Evolutionary conservation across 768 basidiomycete species (phyloP), one percentile per base, ranked within the genome.

Genomic region (Termitomyces sp.): DNA sequence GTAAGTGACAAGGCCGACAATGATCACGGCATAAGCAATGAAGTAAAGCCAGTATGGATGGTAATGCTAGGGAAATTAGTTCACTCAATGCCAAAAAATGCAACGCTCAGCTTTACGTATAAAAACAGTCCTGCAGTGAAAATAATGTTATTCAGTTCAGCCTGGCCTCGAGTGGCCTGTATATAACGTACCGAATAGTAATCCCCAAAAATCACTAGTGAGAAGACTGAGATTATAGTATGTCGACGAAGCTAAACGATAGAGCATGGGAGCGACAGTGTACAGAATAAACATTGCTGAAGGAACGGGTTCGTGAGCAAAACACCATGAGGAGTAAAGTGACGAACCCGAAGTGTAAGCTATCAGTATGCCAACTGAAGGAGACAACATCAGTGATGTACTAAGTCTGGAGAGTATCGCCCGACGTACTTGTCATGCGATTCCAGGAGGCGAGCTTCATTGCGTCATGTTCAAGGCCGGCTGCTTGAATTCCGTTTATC

Each of bases 21-120:
- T 68, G 59, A 92, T 84, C 14, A 93, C 76, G 1, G 71, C 78
- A 64, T 89, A 95, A 0, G 92, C 81, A 59, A 86, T 74, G 72
- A 95, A 95, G 77, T 95, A 94, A 16, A 95, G 79, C 91, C 92
- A 95, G 76, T 83, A 94, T 4, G 92, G 92, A 43, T 74, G 70
- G 74, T 83, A 93, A 62, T 92, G 87, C 91, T 93, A 61, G 53
- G 14, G 56, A 37, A 48, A 40, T 25, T 25, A 57, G 34, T 50
- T 46, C 4, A 49, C 31, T 10, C 11, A 45, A 35, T 3, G 11
- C 27, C 17, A 37, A 38, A 47, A n/a, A 9, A 58, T 6, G n/a
- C 16, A 35, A 42, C 7, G 25, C 10, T 23, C 1, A 27, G 32
- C 43, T 53, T 55, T 62, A 83, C 81, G 65, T 77, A 83, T 57